Base-by-base conservation (phyloP, 192 early-diverging fungal genomes). In the Coemansia aciculifera region DNA sequence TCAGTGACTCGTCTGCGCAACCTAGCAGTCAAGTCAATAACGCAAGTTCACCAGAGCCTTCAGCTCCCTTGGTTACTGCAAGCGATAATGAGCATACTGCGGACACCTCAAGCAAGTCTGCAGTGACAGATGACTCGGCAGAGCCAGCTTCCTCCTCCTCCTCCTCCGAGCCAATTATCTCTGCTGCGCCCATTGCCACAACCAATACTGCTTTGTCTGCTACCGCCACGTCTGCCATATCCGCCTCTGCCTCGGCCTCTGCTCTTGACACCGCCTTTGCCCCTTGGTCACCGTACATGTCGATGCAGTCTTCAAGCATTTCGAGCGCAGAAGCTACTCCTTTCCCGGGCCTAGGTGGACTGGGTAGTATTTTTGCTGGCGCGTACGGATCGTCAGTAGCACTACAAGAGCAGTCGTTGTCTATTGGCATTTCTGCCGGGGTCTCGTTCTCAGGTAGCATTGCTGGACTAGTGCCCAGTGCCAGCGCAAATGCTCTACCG, bases 401-500 rank as follows among this genome's bases (percentile, higher is more conserved):
- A 13, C 46, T 61, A 2, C 63, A 72, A 39, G 70, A 66, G 42
- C 54, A 66, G 9, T 66, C 70, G 13, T 44, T 62, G 27, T 54
- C 68, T 8, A 24, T 66, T 32, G 51, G 37, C 37, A 8, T 27
- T 29, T 39, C 37, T 13, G 52, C 34, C 13, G 54, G 54, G 5
- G 5, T 57, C 5, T 57, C 0, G 29, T 17, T 57, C 15, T 57
- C 29, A 12, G 54, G 29, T 8, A 4, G 51, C 12, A 24, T 13
- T 54, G 8, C 51, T 13, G 51, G 24, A 7, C 7, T 54, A 12
- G 3, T 29, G 11, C 5, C 51, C 24, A 57, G 54, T 31, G 29
- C 29, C 6, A 31, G 29, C 17, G 29, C 13, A 0, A 6, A 31
- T 57, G 31, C 29, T 34, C 12, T 57, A 5, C 29, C 54, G 4